phyloP scores from a whole-genome alignment of 164 flowering plant genomes.

The Taxillus chinensis region DNA sequence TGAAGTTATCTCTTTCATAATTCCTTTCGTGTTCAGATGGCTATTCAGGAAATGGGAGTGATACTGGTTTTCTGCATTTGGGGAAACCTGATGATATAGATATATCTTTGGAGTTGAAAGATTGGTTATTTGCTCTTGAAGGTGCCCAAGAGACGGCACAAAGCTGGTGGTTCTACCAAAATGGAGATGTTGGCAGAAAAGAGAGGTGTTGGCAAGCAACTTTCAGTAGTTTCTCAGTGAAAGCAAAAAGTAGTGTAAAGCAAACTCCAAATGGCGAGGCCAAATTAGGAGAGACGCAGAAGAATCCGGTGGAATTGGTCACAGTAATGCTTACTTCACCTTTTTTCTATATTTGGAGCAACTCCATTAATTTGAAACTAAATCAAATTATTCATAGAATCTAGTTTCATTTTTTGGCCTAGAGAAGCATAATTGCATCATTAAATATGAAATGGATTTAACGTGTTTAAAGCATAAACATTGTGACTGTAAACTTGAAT shows the following conservation, averaged over 20 bases:
- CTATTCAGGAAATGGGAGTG: constrained; percentile 28
- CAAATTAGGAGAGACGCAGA: constrained; percentile 18
- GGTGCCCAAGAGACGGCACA: constrained; percentile 69
- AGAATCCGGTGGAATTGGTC: constrained; percentile 61
- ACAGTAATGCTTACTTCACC: constrained; percentile 37
- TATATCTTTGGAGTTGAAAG: constrained; percentile 61
- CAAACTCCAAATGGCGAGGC: constrained; percentile 19
- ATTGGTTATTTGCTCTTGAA: constrained; percentile 96
- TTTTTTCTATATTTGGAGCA: background rate
- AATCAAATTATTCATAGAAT: background rate
- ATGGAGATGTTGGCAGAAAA: constrained; percentile 42
- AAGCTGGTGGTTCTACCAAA: constrained; percentile 30
- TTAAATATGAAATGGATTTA: no score
- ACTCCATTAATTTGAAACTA: background rate
- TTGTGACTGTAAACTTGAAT: no score
- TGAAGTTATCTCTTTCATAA: background rate
- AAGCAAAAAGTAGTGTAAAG: constrained; percentile 57
- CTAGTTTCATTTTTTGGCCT: background rate
- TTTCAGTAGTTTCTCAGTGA: constrained; percentile 52
- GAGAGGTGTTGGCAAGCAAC: constrained; percentile 88
- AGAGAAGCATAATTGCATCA: no score
- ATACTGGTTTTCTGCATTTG: constrained; percentile 35
- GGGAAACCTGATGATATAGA: constrained; percentile 87
- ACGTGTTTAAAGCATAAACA: no score
- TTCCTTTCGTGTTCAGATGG: constrained; percentile 30